Percentiles rank a stretch among this genome's conserved stretches.
These are phyloP conservation scores for Plasmodium malariae DNA, from an alignment of 169 alveolate species.

Conservation along the genomic window DNA sequence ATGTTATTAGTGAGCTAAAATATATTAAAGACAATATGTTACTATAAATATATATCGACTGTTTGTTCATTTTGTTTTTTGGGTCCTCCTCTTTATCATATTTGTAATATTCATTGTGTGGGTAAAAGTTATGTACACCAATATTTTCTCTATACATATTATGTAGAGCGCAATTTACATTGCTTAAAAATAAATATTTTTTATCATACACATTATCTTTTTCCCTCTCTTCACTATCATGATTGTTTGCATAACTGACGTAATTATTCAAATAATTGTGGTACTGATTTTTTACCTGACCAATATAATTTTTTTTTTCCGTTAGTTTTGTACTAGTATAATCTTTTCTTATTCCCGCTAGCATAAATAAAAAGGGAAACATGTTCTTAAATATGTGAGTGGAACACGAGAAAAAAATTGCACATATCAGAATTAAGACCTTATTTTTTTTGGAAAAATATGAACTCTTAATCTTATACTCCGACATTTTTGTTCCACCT, in stretches of 20 bases:
- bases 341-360: slow-evolving; percentile 10
- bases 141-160: no score
- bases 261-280: neutral
- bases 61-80: neutral
- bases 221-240: neutral
- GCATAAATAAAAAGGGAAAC: slow-evolving; percentile 70
- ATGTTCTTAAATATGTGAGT: slow-evolving; percentile 69
- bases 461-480: slow-evolving; percentile 44
- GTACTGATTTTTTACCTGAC: no score
- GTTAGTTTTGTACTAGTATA: neutral
- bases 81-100: no score
- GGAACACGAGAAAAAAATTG: slow-evolving; percentile 63
- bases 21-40: slow-evolving; percentile 41
- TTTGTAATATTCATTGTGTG: no score
- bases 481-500: slow-evolving; percentile 70
- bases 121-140: no score
- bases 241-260: no score
- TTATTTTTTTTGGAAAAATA: slow-evolving; percentile 54
- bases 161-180: no score
- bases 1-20: slow-evolving; percentile 52
- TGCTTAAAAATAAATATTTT: no score
- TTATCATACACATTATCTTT: no score
- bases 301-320: no score
- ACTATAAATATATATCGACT: slow-evolving; percentile 48
- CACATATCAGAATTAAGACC: slow-evolving; percentile 32